These are phyloP conservation scores for Phytophthora citricola DNA, from an alignment of 352 stramenopile genomes.

Conservation along the genomic window DNA sequence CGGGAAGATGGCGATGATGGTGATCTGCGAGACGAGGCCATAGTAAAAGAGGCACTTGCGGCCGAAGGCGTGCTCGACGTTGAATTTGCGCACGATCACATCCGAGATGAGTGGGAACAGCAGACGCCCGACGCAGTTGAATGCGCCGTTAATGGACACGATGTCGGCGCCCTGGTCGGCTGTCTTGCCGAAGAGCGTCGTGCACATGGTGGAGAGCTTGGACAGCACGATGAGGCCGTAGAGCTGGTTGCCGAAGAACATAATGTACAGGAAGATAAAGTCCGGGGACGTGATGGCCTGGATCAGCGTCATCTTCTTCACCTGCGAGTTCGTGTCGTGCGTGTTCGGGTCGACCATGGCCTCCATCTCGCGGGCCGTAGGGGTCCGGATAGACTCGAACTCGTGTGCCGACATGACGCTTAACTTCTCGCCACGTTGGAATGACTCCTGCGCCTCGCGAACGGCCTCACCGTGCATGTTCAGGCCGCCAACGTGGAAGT, in stretches of 20 bases:
- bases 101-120: conserved; percentile 61
- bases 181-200: conserved; percentile 53
- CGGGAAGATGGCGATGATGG: conserved; percentile 68
- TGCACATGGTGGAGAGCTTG: conserved; percentile 66
- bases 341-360: conserved; percentile 27
- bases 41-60: conserved; percentile 73
- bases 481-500: conserved; percentile 54
- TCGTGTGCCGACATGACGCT: conserved; percentile 53
- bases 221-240: conserved; percentile 76
- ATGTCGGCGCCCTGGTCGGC: conserved; percentile 49
- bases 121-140: conserved; percentile 65
- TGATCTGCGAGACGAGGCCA: conserved; percentile 66
- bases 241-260: conserved; percentile 71
- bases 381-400: conserved; percentile 53
- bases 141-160: conserved; percentile 68
- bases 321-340: conserved; percentile 37
- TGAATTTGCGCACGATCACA: conserved; percentile 45
- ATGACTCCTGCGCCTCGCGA: conserved; percentile 39
- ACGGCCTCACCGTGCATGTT: conserved; percentile 72
- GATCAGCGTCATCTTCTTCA: conserved; percentile 62
- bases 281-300: conserved; percentile 58
- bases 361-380: conserved; percentile 43
- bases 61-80: conserved; percentile 54
- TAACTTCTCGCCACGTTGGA: conserved; percentile 46
- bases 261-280: conserved; percentile 76